Conservation (phyloP, 768 basidiomycete species). For the Boletus coccyginus region DNA sequence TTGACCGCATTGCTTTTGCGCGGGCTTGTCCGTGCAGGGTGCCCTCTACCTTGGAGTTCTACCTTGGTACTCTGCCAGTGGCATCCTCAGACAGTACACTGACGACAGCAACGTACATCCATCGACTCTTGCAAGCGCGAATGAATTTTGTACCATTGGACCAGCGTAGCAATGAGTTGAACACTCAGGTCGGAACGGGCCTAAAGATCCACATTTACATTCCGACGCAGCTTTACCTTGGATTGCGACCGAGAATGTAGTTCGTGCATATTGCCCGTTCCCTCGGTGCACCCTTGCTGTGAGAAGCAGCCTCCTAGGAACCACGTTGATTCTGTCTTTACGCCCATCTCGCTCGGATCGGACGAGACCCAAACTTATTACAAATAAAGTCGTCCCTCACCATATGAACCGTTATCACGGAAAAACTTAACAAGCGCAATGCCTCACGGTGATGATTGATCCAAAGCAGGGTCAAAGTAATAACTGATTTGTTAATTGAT, state of each 20-base stretch:
- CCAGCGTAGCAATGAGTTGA: no score
- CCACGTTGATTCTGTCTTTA: background rate
- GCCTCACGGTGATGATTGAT: no score
- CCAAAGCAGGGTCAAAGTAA: no score
- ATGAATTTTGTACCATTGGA: background rate
- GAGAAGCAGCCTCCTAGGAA: background rate
- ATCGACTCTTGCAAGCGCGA: background rate
- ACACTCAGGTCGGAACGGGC: no score
- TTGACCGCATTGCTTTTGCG: background rate
- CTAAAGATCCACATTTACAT: background rate
- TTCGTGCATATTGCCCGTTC: background rate
- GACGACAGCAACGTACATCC: background rate
- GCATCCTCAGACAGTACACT: background rate
- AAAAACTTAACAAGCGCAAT: background rate
- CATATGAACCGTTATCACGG: background rate
- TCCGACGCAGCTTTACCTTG: background rate
- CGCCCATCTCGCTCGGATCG: no score
- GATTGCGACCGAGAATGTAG: background rate
- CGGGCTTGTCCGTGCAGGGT: background rate
- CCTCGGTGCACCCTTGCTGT: background rate
- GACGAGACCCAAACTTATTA: background rate
- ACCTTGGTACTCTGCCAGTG: background rate
- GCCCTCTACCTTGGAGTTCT: background rate
- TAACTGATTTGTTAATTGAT: no score
- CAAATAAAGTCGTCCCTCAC: background rate